Conservation (phyloP, 176 grass and related monocot species). For the Dendrocalamus sinicus region DNA sequence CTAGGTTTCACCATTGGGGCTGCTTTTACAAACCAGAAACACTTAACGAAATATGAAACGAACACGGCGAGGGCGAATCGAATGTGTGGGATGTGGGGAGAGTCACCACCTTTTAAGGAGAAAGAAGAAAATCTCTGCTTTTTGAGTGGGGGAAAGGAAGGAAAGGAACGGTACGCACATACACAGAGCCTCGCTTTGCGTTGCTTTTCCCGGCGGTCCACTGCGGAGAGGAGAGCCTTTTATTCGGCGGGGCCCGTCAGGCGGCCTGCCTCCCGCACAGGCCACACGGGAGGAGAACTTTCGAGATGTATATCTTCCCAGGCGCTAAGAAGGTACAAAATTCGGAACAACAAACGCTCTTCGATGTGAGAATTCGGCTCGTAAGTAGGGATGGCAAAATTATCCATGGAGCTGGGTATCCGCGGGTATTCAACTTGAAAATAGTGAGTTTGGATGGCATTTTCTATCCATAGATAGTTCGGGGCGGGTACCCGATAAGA, state of each 20-base stretch:
- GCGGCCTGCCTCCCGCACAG: conserved; percentile 10
- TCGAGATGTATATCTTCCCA: no score
- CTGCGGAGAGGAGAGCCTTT: neutral
- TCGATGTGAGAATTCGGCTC: neutral
- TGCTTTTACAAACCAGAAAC: neutral
- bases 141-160: neutral
- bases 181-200: neutral
- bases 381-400: no score
- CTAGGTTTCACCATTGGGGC: neutral
- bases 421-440: no score
- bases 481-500: no score
- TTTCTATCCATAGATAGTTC: no score
- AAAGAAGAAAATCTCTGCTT: neutral
- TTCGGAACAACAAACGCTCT: no score
- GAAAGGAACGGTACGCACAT: conserved; percentile 35
- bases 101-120: neutral
- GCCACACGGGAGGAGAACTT: conserved; percentile 29
- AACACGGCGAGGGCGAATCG: neutral
- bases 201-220: neutral
- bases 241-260: neutral
- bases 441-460: no score
- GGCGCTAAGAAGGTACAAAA: no score
- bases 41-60: neutral
- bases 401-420: no score
- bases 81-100: conserved; percentile 9